Evolutionary conservation across 2,329 filamentous ascomycete species (phyloP).

Genomic region (Orbilia javanica): DNA sequence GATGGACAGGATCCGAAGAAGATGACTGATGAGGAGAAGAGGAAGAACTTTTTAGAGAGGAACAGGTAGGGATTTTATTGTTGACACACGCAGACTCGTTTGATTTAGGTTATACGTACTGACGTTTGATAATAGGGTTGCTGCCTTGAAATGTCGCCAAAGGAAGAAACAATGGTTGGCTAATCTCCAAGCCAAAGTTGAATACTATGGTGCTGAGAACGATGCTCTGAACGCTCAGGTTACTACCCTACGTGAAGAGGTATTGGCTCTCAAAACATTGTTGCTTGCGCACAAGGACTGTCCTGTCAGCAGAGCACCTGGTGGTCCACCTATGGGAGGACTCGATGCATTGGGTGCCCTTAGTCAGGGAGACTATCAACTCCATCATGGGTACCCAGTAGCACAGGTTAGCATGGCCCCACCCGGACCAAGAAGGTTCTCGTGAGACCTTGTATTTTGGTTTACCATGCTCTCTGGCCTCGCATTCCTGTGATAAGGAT

Average conservation of each 20-base stretch:
- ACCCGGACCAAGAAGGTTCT: slow-evolving; percentile 54
- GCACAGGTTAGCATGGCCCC: slow-evolving; percentile 58
- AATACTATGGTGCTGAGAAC: slow-evolving; percentile 91
- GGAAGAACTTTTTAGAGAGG: slow-evolving; percentile 95
- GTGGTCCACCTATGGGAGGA: slow-evolving; percentile 36
- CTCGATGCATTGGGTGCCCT: slow-evolving; percentile 52
- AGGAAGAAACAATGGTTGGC: slow-evolving; percentile 99
- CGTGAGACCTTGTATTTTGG: slow-evolving; percentile 26
- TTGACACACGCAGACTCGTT: too few species aligned
- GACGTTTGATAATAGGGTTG: slow-evolving; percentile 75
- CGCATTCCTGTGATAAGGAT: slow-evolving; percentile 6
- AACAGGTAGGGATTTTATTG: slow-evolving; percentile 81
- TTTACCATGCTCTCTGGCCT: slow-evolving; percentile 27
- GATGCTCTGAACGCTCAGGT: slow-evolving; percentile 87
- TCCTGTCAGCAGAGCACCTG: slow-evolving; percentile 76
- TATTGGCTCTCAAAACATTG: slow-evolving; percentile 93
- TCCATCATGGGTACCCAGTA: slow-evolving; percentile 55
- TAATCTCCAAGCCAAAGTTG: slow-evolving; percentile 93
- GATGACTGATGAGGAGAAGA: slow-evolving; percentile 98
- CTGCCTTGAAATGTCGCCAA: slow-evolving; percentile 95
- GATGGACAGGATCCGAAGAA: slow-evolving; percentile 68
- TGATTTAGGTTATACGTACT: slow-evolving; percentile 2
- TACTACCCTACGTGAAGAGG: slow-evolving; percentile 86
- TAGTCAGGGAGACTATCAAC: slow-evolving; percentile 54
- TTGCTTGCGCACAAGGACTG: slow-evolving; percentile 96